phyloP scores from a whole-genome alignment of 768 basidiomycete genomes.

The Pleurotus tuber-regium region DNA sequence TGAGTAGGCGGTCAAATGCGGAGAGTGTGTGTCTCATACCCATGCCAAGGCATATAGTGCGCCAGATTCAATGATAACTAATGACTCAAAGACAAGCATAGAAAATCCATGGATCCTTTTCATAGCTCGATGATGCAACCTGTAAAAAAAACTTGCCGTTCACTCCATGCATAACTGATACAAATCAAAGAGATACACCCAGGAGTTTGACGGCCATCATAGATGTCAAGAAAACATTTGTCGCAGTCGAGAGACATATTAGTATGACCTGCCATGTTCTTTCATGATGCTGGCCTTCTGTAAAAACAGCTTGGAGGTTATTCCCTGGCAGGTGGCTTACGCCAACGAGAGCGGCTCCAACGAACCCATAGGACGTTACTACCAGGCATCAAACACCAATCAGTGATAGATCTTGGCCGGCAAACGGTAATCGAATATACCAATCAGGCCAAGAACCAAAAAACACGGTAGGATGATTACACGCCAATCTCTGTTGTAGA shows the following conservation, averaged over 20 bases:
- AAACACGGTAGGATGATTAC: background rate
- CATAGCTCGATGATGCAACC: background rate
- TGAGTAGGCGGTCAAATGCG: background rate
- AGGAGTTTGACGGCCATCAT: background rate
- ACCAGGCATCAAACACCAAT: background rate
- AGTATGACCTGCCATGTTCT: no score
- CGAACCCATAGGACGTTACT: background rate
- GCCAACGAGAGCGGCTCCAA: no score
- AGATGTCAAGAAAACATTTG: background rate
- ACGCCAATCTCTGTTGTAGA: background rate
- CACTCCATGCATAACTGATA: background rate
- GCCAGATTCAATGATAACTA: background rate
- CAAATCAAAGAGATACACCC: no score
- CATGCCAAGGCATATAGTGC: background rate
- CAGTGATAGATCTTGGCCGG: no score
- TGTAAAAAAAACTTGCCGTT: no score
- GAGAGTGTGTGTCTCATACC: background rate
- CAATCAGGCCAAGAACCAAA: background rate
- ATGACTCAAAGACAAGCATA: background rate
- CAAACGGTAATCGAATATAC: background rate
- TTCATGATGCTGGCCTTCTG: no score
- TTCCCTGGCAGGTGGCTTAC: background rate
- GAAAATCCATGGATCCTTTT: background rate
- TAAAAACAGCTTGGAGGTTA: background rate
- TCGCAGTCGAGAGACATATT: background rate